A percentile compares a stretch with the other conserved stretches of the same genome.
These are phyloP conservation scores for Asterophora lycoperdoides DNA, from an alignment of 768 basidiomycete genomes.

Conservation along the genomic window DNA sequence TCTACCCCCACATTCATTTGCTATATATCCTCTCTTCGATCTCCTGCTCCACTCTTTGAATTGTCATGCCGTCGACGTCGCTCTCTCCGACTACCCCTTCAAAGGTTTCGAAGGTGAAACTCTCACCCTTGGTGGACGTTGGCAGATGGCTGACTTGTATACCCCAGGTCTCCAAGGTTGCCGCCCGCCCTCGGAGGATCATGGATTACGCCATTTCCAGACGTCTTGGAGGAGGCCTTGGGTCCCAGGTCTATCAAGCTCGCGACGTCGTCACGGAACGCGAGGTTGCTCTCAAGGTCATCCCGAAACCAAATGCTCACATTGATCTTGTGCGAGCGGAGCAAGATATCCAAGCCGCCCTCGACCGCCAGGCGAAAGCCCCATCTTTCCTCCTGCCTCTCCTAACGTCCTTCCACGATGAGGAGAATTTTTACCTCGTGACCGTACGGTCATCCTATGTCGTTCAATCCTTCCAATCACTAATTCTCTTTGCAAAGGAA, in stretches of 20 bases:
- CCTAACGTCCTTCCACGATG: slow-evolving; percentile 9
- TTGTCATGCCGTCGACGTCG: too few species aligned
- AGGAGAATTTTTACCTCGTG: slow-evolving; percentile 6
- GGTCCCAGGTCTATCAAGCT: slow-evolving; percentile 4
- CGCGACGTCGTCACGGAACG: neutral
- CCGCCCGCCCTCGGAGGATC: neutral
- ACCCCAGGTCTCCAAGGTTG: neutral
- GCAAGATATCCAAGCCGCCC: neutral
- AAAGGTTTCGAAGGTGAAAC: too few species aligned
- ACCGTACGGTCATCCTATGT: slow-evolving; percentile 5
- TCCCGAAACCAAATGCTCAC: neutral
- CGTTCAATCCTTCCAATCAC: neutral
- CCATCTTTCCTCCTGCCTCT: slow-evolving; percentile 1
- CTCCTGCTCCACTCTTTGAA: too few species aligned
- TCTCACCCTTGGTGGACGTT: too few species aligned
- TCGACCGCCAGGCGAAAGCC: neutral
- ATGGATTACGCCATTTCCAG: neutral
- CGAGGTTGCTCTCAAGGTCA: slow-evolving; percentile 7
- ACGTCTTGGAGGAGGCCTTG: slow-evolving; percentile 3
- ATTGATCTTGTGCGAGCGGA: neutral
- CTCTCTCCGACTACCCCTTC: too few species aligned
- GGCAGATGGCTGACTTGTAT: too few species aligned
- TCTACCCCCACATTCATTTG: neutral
- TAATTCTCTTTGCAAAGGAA: slow-evolving; percentile 1
- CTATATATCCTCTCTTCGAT: neutral